Evolutionary conservation across 305 asterid species (phyloP), one percentile per base, ranked within the genome.

Genomic region (Caryopteris hybrid): DNA sequence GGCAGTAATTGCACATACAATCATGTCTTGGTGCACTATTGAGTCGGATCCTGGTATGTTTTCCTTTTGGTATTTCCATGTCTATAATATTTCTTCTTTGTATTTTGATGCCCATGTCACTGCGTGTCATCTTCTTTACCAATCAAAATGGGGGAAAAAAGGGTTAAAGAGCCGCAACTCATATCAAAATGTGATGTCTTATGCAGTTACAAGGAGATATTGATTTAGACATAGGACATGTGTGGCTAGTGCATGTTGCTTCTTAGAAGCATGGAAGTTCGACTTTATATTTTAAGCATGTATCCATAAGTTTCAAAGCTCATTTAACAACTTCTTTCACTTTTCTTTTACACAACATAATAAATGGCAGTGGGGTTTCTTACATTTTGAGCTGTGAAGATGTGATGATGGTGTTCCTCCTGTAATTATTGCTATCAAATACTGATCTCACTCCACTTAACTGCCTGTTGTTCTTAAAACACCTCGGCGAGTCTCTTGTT

Each of bases 11-110:
- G 73, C 73, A 69, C 27, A 16, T 36, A 43, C 72, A 68, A 80
- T 29, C 81, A 94, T 91, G 97, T 94, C 99, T 68, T 94, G 97
- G 96, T 94, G 99, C 84, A 94, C 99, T 43, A 91, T 90, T 27
- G 99, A 94, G 80, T 94, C 99, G 50, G 97, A 94, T 81, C 99
- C 99, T 38, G 99, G 99, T 94, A 81, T 38, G 79, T 61, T 76
- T 72, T 61, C 11, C 5, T 20, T 50, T 65, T 61, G 18, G 38
- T 14, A 10, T 63, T 74, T 62, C 39, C 39, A 1, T 47, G 20
- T 31, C 42, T 54, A 21, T 56, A 38, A 16, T 56, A 7, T 63
- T 16, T 39, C 66, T 22, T 29, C 18, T 14, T 38, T 29, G 59
- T 46, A 45, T 39, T 52, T 9, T 61, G 8, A 8, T 31, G 8